Evolutionary conservation across 2,329 filamentous ascomycete species (phyloP).

Genomic region (Aquanectria penicillioides): DNA sequence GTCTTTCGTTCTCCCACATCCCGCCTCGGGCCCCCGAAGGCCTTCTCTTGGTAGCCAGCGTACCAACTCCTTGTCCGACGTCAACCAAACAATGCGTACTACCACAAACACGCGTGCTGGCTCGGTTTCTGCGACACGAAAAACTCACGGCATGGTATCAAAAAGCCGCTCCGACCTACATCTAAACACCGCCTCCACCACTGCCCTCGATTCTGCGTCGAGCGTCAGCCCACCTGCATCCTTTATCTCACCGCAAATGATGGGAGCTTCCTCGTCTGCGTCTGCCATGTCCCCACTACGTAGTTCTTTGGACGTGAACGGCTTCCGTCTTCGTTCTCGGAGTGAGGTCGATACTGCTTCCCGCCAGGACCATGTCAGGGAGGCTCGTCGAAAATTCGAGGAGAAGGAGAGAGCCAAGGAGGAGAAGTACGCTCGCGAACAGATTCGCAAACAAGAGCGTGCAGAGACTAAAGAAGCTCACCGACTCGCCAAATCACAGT

Average conservation of each 20-base stretch:
- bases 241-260: conserved; percentile 38
- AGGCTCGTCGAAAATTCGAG: conserved; percentile 71
- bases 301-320: conserved; percentile 65
- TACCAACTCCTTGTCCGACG: conserved; percentile 48
- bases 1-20: conserved; percentile 32
- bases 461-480: conserved; percentile 66
- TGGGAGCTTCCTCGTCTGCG: conserved; percentile 43
- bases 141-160: conserved; percentile 46
- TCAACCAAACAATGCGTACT: conserved; percentile 41
- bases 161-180: conserved; percentile 61
- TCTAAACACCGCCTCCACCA: conserved; percentile 43
- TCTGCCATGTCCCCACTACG: conserved; percentile 63
- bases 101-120: conserved; percentile 42
- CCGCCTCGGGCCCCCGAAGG: conserved; percentile 38
- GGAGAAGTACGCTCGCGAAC: conserved; percentile 69
- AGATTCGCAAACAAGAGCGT: conserved; percentile 67
- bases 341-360: conserved; percentile 67
- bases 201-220: conserved; percentile 37
- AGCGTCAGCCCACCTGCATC: conserved; percentile 42
- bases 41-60: conserved; percentile 47
- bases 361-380: conserved; percentile 66
- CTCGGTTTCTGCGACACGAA: conserved; percentile 49
- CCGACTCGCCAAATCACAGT: conserved; percentile 59
- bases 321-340: conserved; percentile 68
- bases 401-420: conserved; percentile 70